Percentiles rank a stretch among this genome's conserved stretches.
Evolutionary conservation across 208 protist species (phyloP).

Genomic region (Leishmania braziliensis): DNA sequence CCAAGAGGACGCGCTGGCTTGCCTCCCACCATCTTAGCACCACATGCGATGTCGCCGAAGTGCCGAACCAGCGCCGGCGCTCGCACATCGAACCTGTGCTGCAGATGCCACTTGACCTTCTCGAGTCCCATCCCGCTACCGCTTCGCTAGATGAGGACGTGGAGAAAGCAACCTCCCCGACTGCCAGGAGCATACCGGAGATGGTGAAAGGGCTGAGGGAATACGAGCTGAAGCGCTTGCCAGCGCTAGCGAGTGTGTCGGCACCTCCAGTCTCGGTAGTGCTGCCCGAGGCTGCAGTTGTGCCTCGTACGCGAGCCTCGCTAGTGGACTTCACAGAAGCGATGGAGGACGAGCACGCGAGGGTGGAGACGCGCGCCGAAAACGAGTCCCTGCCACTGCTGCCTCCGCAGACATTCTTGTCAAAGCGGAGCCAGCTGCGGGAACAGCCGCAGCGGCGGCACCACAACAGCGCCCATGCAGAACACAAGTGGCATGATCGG

Average conservation of each 20-base stretch:
- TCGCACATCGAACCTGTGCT: neutral
- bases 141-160: neutral
- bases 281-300: neutral
- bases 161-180: too few species aligned
- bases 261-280: neutral
- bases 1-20: slow-evolving; percentile 5
- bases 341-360: neutral
- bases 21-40: slow-evolving; percentile 10
- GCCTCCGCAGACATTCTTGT: neutral
- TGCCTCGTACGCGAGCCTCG: neutral
- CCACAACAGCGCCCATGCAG: neutral
- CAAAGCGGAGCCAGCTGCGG: neutral
- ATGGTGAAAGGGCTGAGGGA: neutral
- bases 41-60: slow-evolving; percentile 1
- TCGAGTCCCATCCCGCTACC: slow-evolving; percentile 9
- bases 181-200: neutral
- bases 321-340: neutral
- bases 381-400: neutral
- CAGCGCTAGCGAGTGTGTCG: neutral
- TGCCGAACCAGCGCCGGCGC: neutral
- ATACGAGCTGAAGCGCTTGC: slow-evolving; percentile 3
- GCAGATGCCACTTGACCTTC: neutral
- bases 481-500: neutral
- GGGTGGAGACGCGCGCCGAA: neutral
- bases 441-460: neutral